Evolutionary conservation across 257 asterid genomes (phyloP).

Genomic region (Petrea volubilis): DNA sequence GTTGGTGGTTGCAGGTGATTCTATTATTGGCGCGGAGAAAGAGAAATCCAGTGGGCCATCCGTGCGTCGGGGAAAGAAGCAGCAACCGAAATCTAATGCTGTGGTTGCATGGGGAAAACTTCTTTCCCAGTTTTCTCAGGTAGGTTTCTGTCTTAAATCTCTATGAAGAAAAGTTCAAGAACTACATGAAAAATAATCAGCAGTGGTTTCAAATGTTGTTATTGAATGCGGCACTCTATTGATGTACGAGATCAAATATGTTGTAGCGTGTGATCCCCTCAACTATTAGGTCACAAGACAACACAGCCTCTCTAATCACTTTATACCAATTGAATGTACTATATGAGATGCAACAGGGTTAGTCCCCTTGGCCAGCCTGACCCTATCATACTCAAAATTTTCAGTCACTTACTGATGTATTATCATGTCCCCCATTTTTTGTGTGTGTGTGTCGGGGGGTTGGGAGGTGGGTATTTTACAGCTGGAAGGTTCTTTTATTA

Average conservation of each 20-base stretch:
- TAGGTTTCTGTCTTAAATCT: too few relatives aligned
- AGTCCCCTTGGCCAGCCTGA: not conserved
- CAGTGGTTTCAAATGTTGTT: not conserved
- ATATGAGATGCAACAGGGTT: not conserved
- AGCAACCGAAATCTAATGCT: constrained; percentile 46
- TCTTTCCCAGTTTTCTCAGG: constrained; percentile 85
- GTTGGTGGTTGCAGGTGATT: constrained; percentile 45
- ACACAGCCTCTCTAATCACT: not conserved
- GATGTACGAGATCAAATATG: not conserved
- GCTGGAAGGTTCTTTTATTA: not conserved
- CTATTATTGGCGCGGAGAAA: constrained; percentile 51
- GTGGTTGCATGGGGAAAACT: constrained; percentile 92
- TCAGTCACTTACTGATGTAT: not conserved
- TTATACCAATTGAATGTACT: not conserved
- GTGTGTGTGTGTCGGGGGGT: too few relatives aligned
- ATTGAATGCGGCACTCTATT: not conserved
- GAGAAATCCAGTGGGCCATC: constrained; percentile 43
- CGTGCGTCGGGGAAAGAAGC: constrained; percentile 58
- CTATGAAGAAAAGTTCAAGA: not conserved
- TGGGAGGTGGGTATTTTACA: not conserved
- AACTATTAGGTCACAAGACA: not conserved
- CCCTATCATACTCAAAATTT: not conserved
- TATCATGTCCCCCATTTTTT: too few relatives aligned
- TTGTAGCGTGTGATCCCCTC: not conserved
- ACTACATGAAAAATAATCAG: not conserved